Conservation (phyloP, 2,329 filamentous ascomycete genomes). For the Laburnicola sp. region DNA sequence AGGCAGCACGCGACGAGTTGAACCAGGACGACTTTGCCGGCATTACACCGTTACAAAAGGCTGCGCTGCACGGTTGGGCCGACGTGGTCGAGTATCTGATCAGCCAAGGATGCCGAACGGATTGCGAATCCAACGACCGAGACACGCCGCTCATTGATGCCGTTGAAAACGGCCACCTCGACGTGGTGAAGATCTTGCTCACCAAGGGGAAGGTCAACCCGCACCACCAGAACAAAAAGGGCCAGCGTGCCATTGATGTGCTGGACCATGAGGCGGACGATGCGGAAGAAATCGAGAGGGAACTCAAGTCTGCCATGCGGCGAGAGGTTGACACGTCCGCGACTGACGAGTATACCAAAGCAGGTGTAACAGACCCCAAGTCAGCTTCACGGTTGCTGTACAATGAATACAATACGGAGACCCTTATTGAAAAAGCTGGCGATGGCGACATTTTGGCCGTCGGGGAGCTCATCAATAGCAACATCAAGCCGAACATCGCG, state of each 20-base stretch:
- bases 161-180: conserved; percentile 90
- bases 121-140: conserved; percentile 72
- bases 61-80: conserved; percentile 80
- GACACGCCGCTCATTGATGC: conserved; percentile 96
- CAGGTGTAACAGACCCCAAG: conserved; percentile 38
- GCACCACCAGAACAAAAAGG: conserved; percentile 85
- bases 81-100: conserved; percentile 88
- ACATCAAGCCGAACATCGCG: conserved; percentile 70
- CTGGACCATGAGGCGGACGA: conserved; percentile 75
- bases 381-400: conserved; percentile 51
- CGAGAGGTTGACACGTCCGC: conserved; percentile 52
- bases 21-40: conserved; percentile 90
- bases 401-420: conserved; percentile 55
- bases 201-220: conserved; percentile 83
- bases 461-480: conserved; percentile 52
- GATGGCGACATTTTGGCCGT: conserved; percentile 55
- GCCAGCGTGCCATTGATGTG: conserved; percentile 86
- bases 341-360: conserved; percentile 50
- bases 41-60: conserved; percentile 95
- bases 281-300: conserved; percentile 76
- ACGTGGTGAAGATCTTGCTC: conserved; percentile 82
- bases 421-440: conserved; percentile 52
- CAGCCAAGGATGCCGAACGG: conserved; percentile 79
- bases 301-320: conserved; percentile 63
- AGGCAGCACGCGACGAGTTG: conserved; percentile 82